These are phyloP conservation scores for Saturnispora hagleri DNA, from an alignment of 805 yeast genomes.

Conservation along the genomic window DNA sequence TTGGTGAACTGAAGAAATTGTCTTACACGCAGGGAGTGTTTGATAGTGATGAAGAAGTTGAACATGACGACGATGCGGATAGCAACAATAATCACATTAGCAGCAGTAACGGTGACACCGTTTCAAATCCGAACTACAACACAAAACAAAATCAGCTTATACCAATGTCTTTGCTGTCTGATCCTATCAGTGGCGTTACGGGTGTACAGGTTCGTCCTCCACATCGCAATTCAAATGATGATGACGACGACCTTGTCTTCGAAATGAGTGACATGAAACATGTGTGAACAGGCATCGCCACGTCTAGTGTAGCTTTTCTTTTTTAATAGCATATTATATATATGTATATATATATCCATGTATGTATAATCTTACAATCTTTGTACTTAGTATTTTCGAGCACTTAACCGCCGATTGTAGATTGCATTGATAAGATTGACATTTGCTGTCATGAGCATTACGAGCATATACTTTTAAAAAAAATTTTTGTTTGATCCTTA, in stretches of 20 bases:
- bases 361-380: neutral
- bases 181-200: neutral
- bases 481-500: neutral
- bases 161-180: neutral
- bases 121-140: neutral
- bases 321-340: neutral
- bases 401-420: neutral
- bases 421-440: neutral
- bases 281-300: neutral
- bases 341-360: neutral
- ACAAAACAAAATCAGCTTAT: neutral
- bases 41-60: slow-evolving; percentile 28
- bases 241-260: slow-evolving; percentile 48
- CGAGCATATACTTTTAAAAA: neutral
- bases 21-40: slow-evolving; percentile 27
- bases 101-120: neutral
- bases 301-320: neutral
- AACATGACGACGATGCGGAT: slow-evolving; percentile 7
- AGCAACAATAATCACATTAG: neutral
- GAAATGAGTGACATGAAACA: slow-evolving; percentile 66
- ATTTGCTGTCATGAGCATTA: neutral
- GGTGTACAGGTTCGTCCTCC: neutral
- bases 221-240: slow-evolving; percentile 38
- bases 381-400: neutral
- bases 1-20: slow-evolving; percentile 18